These are phyloP conservation scores for Trichoderma asperellum DNA, from an alignment of 2,329 filamentous ascomycete genomes.

Conservation along the genomic window DNA sequence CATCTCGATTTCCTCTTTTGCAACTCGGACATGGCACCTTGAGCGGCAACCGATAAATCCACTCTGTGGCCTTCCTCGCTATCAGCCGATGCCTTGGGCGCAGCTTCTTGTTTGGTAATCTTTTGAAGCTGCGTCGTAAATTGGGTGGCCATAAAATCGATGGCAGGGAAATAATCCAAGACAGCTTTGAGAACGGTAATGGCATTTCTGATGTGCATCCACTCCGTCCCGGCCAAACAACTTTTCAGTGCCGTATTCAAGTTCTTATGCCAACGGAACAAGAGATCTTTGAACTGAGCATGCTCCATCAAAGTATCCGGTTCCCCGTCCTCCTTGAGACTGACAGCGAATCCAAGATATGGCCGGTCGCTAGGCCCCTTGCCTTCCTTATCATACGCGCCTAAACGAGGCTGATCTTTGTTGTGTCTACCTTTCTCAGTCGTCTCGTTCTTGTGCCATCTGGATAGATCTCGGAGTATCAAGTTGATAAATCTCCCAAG, in stretches of 20 bases:
- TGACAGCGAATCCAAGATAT: constrained; percentile 78
- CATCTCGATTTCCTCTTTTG: constrained; percentile 69
- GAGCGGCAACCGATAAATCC: constrained; percentile 75
- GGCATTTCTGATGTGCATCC: constrained; percentile 97
- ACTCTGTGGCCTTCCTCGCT: constrained; percentile 64
- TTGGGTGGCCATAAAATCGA: constrained; percentile 82
- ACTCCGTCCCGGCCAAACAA: constrained; percentile 82
- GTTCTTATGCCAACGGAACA: constrained; percentile 89
- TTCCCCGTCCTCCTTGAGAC: constrained; percentile 67
- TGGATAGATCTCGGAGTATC: constrained; percentile 74
- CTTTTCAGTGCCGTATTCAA: constrained; percentile 78
- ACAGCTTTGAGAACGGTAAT: constrained; percentile 86
- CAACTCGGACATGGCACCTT: constrained; percentile 71
- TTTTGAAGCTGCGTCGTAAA: constrained; percentile 66
- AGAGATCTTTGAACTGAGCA: constrained; percentile 80
- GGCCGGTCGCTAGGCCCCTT: constrained; percentile 52
- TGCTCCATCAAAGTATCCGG: constrained; percentile 76
- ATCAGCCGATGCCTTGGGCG: constrained; percentile 51
- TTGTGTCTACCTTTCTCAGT: constrained; percentile 41
- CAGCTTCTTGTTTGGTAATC: constrained; percentile 65
- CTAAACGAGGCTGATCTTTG: constrained; percentile 61
- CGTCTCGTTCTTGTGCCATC: constrained; percentile 80
- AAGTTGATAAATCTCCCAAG: constrained; percentile 89
- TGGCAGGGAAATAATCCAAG: constrained; percentile 79
- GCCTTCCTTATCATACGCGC: constrained; percentile 83